Evolutionary conservation across 805 yeast species (phyloP).

Genomic region (Peterozyma toletana): DNA sequence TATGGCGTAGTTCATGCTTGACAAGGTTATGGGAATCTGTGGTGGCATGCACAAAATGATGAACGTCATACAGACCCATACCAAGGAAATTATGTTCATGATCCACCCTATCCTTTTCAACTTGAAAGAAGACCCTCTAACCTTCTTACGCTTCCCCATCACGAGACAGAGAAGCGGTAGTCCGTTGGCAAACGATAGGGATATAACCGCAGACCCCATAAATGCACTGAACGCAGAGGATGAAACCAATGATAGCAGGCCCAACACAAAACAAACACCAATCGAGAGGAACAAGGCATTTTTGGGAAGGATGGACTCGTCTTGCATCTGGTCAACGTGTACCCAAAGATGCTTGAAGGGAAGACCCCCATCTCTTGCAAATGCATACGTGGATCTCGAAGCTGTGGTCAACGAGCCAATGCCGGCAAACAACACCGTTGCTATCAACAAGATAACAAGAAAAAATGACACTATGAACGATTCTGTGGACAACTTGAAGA

Average conservation of each 20-base stretch:
- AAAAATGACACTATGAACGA: constrained; percentile 64
- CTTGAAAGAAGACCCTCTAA: constrained; percentile 64
- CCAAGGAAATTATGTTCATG: constrained; percentile 48
- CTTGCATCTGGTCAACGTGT: constrained; percentile 47
- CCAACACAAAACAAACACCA: constrained; percentile 50
- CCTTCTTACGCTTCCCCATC: constrained; percentile 49
- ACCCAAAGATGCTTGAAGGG: constrained; percentile 63
- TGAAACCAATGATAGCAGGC: constrained; percentile 61
- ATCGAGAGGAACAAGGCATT: constrained; percentile 63
- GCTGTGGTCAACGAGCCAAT: constrained; percentile 78
- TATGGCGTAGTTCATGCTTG: constrained; percentile 60
- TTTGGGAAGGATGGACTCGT: constrained; percentile 56
- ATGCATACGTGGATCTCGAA: constrained; percentile 73
- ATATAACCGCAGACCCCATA: constrained; percentile 74
- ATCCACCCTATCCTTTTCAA: constrained; percentile 58
- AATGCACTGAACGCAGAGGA: constrained; percentile 76
- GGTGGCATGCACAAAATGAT: constrained; percentile 68
- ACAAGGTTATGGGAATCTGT: constrained; percentile 41
- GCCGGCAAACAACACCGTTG: constrained; percentile 68
- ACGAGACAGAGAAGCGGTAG: constrained; percentile 65
- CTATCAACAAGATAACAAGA: constrained; percentile 57
- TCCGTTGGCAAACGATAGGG: constrained; percentile 68
- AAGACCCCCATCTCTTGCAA: constrained; percentile 78
- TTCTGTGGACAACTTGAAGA: constrained; percentile 63
- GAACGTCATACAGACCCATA: constrained; percentile 54